Conservation (phyloP, 768 basidiomycete species). For the Russula virescens region DNA sequence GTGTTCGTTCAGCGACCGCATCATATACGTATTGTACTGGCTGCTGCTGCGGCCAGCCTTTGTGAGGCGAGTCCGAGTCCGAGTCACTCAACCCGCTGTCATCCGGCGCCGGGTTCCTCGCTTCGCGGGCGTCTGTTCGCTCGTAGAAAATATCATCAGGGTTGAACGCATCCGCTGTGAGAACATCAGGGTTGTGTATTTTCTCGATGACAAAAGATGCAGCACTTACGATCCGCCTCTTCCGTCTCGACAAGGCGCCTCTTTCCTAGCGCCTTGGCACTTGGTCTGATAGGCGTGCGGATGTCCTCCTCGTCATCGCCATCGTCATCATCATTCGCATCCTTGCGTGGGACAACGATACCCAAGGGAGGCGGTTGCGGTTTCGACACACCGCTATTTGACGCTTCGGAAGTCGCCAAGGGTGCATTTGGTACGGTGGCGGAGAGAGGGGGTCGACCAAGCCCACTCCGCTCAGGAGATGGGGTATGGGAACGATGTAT, state of each 20-base stretch:
- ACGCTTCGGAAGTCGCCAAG: slow-evolving; percentile 10
- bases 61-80: slow-evolving; percentile 45
- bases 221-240: slow-evolving; percentile 42
- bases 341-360: neutral
- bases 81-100: slow-evolving; percentile 36
- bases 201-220: neutral
- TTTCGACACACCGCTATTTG: slow-evolving; percentile 8
- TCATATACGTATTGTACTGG: slow-evolving; percentile 83
- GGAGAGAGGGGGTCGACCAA: slow-evolving; percentile 4
- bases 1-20: slow-evolving; percentile 78
- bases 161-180: slow-evolving; percentile 42
- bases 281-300: slow-evolving; percentile 51
- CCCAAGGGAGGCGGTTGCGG: slow-evolving; percentile 1
- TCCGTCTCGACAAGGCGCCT: slow-evolving; percentile 54
- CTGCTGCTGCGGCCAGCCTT: slow-evolving; percentile 37
- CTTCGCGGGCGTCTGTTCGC: slow-evolving; percentile 29
- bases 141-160: slow-evolving; percentile 53
- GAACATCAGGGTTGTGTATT: neutral
- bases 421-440: slow-evolving; percentile 2
- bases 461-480: slow-evolving; percentile 49
- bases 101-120: slow-evolving; percentile 29
- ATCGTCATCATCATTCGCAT: neutral
- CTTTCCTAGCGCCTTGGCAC: slow-evolving; percentile 87
- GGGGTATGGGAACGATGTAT: slow-evolving; percentile 57
- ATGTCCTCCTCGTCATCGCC: slow-evolving; percentile 32